Conservation (phyloP, 352 stramenopile species). For the Phytopythium sindhum region DNA sequence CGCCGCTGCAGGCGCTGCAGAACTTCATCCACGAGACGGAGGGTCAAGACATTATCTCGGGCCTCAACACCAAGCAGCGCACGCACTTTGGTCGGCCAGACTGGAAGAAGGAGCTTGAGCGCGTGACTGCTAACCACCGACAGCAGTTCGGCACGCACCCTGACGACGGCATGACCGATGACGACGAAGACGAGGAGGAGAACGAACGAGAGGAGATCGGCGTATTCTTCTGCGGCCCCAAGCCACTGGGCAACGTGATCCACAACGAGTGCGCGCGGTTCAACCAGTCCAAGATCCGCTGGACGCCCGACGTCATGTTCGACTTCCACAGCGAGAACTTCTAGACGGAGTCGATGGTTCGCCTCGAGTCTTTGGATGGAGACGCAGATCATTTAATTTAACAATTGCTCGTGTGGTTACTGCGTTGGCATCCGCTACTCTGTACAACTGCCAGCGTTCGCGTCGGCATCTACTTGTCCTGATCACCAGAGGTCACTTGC, state of each 20-base stretch:
- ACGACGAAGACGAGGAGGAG: slow-evolving; percentile 22
- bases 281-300: slow-evolving; percentile 42
- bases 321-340: slow-evolving; percentile 77
- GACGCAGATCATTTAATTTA: not conserved
- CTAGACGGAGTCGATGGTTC: slow-evolving; percentile 12
- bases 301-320: slow-evolving; percentile 41
- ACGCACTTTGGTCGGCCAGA: slow-evolving; percentile 76
- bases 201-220: slow-evolving; percentile 58
- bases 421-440: not conserved
- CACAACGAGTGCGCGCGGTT: slow-evolving; percentile 54
- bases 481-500: not conserved
- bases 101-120: slow-evolving; percentile 65
- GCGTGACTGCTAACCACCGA: slow-evolving; percentile 44
- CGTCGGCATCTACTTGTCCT: not conserved
- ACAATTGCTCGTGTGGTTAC: not conserved
- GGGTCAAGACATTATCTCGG: slow-evolving; percentile 68
- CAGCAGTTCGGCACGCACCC: not conserved
- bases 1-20: slow-evolving; percentile 64
- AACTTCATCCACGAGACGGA: slow-evolving; percentile 67
- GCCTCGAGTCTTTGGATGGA: not conserved
- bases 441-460: not conserved
- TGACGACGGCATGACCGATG: slow-evolving; percentile 3
- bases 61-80: slow-evolving; percentile 65
- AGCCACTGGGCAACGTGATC: slow-evolving; percentile 51
- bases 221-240: slow-evolving; percentile 77